Conservation (phyloP, 2,329 filamentous ascomycete genomes). For the Exophiala oligosperma region DNA sequence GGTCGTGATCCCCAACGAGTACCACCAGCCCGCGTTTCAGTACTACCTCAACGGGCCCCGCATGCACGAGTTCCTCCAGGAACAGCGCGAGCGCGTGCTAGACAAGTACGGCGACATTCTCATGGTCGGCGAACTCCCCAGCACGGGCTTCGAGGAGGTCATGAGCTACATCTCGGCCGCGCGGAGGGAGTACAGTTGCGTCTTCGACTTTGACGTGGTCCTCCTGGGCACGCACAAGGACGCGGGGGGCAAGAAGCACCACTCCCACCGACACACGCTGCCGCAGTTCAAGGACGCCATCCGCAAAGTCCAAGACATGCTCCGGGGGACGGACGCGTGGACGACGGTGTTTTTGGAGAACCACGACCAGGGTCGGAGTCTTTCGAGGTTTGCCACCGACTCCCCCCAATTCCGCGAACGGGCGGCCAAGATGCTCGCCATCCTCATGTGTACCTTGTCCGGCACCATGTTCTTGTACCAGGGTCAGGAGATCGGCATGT, state of each 20-base stretch:
- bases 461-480: conserved; percentile 59
- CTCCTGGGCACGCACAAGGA: conserved; percentile 21
- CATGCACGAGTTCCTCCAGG: conserved; percentile 58
- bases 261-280: conserved; percentile 35
- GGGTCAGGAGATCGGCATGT: conserved; percentile 59
- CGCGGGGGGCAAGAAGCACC: conserved; percentile 26
- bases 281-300: conserved; percentile 55
- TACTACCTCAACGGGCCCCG: conserved; percentile 56
- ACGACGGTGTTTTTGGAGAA: conserved; percentile 67
- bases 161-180: conserved; percentile 51
- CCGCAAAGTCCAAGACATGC: conserved; percentile 59
- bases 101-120: conserved; percentile 60
- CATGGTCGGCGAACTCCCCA: conserved; percentile 61
- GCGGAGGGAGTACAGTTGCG: conserved; percentile 64
- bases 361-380: conserved; percentile 63
- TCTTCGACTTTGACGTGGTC: conserved; percentile 68
- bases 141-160: conserved; percentile 50
- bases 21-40: conserved; percentile 53
- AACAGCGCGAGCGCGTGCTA: conserved; percentile 53
- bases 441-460: conserved; percentile 55
- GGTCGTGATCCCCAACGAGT: conserved; percentile 41
- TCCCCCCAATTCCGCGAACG: conserved; percentile 50
- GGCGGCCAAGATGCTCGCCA: conserved; percentile 61
- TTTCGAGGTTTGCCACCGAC: conserved; percentile 55
- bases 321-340: conserved; percentile 57